A percentile compares a stretch with the other conserved stretches of the same genome.
phyloP scores from a whole-genome alignment of 2,329 filamentous ascomycete genomes.

The Furcasterigmium furcatum region DNA sequence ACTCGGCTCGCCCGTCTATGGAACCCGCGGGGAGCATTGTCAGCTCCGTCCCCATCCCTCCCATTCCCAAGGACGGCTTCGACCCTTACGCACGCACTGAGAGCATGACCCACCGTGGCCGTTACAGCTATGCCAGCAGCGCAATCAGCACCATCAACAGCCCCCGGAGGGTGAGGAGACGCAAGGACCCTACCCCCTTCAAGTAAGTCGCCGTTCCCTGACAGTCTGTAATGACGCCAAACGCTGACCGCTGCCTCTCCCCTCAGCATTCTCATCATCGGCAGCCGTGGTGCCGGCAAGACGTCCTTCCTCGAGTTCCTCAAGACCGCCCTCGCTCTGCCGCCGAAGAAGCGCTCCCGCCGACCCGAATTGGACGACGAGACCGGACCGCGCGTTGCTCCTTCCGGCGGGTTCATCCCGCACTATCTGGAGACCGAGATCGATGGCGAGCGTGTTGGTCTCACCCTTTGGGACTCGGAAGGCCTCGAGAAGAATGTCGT shows the following conservation, averaged over 20 bases:
- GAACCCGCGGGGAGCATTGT: slow-evolving; percentile 42
- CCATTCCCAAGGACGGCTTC: slow-evolving; percentile 57
- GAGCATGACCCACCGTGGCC: slow-evolving; percentile 95
- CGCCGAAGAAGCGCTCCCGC: slow-evolving; percentile 70
- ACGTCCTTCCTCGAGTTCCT: slow-evolving; percentile 97
- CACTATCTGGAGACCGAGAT: slow-evolving; percentile 94
- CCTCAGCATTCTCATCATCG: slow-evolving; percentile 81
- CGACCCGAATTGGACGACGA: slow-evolving; percentile 52
- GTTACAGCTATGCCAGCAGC: slow-evolving; percentile 94
- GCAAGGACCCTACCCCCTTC: slow-evolving; percentile 97
- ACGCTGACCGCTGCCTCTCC: neutral
- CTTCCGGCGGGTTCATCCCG: slow-evolving; percentile 73
- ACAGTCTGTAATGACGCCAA: neutral
- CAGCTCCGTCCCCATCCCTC: slow-evolving; percentile 48
- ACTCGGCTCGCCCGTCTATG: slow-evolving; percentile 47
- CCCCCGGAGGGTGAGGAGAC: slow-evolving; percentile 83
- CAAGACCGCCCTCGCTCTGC: slow-evolving; percentile 77
- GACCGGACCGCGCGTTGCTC: slow-evolving; percentile 32
- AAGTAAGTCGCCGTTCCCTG: slow-evolving; percentile 66
- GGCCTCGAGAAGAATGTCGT: slow-evolving; percentile 93
- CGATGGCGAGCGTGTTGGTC: slow-evolving; percentile 82
- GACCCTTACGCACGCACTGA: slow-evolving; percentile 82
- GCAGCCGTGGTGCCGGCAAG: slow-evolving; percentile 85
- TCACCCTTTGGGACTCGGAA: slow-evolving; percentile 96
- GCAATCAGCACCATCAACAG: slow-evolving; percentile 89